Conservation (phyloP, 306 rosid genomes). For the Geum urbanum region DNA sequence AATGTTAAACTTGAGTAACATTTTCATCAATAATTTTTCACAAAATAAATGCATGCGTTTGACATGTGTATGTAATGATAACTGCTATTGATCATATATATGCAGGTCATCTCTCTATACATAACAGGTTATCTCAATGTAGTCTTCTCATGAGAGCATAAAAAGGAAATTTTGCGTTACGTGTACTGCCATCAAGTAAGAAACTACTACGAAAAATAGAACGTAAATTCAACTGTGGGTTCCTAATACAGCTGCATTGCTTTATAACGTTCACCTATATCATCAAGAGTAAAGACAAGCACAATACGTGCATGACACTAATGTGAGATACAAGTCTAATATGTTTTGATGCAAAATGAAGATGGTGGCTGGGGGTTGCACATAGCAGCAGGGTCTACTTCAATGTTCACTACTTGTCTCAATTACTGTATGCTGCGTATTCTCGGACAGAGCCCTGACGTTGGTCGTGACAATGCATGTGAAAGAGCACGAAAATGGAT, state of each 20-base stretch:
- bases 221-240: too few relatives aligned
- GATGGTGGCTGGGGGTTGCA: slow-evolving; percentile 87
- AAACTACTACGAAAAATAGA: too few relatives aligned
- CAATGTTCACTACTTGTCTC: slow-evolving; percentile 56
- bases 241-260: too few relatives aligned
- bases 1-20: too few relatives aligned
- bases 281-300: too few relatives aligned
- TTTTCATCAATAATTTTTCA: too few relatives aligned
- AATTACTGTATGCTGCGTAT: slow-evolving; percentile 58
- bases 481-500: slow-evolving; percentile 64
- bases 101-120: slow-evolving; percentile 61
- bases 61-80: too few relatives aligned
- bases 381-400: slow-evolving; percentile 64
- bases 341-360: slow-evolving; percentile 26
- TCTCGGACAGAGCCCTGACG: slow-evolving; percentile 59
- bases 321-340: too few relatives aligned
- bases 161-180: slow-evolving; percentile 64
- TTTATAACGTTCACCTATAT: too few relatives aligned
- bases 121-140: slow-evolving; percentile 53
- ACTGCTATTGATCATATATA: too few relatives aligned
- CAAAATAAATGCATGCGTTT: too few relatives aligned
- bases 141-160: slow-evolving; percentile 40
- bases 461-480: slow-evolving; percentile 54
- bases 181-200: slow-evolving; percentile 47
- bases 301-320: too few relatives aligned